Evolutionary conservation across 2,329 filamentous ascomycete genomes (phyloP), one percentile per base, ranked within the genome.

Genomic region (Cyphellophora attinorum): DNA sequence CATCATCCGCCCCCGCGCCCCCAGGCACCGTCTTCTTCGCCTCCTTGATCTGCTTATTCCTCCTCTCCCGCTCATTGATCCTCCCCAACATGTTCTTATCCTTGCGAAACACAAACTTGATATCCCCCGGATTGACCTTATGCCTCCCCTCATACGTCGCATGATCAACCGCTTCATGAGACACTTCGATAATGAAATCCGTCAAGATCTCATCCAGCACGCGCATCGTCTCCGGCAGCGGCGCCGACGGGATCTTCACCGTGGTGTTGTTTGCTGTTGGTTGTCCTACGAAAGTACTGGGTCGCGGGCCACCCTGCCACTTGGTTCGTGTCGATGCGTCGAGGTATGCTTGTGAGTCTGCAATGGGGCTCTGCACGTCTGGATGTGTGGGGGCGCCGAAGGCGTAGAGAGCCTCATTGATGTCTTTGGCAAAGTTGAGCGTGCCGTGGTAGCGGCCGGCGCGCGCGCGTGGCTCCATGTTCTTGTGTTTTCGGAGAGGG

Each of bases 61-160:
- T 88, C 59, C 85, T 81, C 47, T 94, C 73, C 53, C 93, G 76
- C 63, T 94, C 86, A 55, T 85, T 78, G 35, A 96, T 86, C 51
- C 89, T 79, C 31, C 91, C 91, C 28, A 96, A 68, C 56, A 93
- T 93, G 39, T 74, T 68, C 6, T 83, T 79, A 52, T 96, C 93
- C 45, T 82, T 76, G 19, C 91, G 76, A 48, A 96, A 75, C 25
- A 86, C 85, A 60, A 93, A 98, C 53, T 93, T 86, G 64, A 98
- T 94, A 60, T 98, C 91, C 53, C 95, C 89, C 52, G 93, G 84
- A 59, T 98, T 98, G 62, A 98, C 86, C 64, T 98, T 98, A 52
- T 93, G 85, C 2, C 91, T 82, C 1, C 86, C 81, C 2, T 83
- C 79, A 59, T 93, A 85, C 57, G 84, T 79, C 1, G 91, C 91